phyloP scores from a whole-genome alignment of 2,329 filamentous ascomycete species.

The Pseudogymnoascus sp. region DNA sequence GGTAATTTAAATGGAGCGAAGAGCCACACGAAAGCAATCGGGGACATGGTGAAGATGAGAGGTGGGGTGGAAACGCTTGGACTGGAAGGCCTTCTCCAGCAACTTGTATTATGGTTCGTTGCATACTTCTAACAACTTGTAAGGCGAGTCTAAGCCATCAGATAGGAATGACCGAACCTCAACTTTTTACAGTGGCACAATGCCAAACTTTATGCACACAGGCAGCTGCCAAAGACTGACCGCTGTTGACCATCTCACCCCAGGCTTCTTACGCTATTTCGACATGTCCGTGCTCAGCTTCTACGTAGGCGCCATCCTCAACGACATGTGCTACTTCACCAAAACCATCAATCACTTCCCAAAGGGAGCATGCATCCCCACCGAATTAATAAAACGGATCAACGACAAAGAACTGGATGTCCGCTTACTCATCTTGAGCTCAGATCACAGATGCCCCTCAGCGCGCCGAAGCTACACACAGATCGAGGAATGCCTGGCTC shows the following conservation, averaged over 20 bases:
- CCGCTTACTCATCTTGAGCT: neutral
- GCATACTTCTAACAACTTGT: neutral
- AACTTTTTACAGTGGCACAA: neutral
- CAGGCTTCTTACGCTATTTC: neutral
- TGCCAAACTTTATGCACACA: neutral
- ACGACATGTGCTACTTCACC: slow-evolving; percentile 1
- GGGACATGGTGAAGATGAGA: neutral
- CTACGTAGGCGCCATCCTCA: neutral
- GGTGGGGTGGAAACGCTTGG: neutral
- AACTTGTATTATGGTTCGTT: neutral
- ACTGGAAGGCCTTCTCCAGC: neutral
- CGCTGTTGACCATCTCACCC: neutral
- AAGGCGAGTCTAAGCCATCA: neutral
- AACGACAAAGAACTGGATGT: neutral
- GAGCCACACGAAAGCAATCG: neutral
- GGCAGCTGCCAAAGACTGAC: neutral
- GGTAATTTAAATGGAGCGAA: neutral
- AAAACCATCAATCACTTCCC: neutral
- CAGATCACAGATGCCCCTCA: neutral
- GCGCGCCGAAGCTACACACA: neutral
- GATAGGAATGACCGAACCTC: neutral
- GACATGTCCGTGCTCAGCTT: neutral
- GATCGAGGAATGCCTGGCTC: neutral
- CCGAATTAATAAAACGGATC: neutral
- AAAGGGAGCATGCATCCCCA: neutral